Percentiles rank a stretch among this genome's conserved stretches.
phyloP scores from a whole-genome alignment of 75 land plant genomes.

The Azolla pinnata region DNA sequence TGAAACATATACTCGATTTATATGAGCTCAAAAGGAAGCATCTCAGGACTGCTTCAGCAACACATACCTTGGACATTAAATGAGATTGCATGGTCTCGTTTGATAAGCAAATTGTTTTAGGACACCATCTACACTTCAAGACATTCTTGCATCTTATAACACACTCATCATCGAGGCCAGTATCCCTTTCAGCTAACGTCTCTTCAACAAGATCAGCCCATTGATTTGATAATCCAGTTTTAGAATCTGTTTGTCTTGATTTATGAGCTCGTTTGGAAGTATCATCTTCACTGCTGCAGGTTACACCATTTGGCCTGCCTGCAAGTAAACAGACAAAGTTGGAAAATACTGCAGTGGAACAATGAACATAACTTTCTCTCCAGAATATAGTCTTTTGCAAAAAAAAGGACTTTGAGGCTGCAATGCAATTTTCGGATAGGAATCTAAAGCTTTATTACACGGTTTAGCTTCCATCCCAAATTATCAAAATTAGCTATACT shows the following conservation, averaged over 20 bases:
- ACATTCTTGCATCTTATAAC: slow-evolving; percentile 45
- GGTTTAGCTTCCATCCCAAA: no score
- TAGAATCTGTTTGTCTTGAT: neutral
- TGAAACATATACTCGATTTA: no score
- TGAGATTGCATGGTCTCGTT: slow-evolving; percentile 49
- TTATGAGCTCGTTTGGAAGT: neutral
- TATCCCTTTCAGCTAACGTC: slow-evolving; percentile 4
- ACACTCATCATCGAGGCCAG: slow-evolving; percentile 20
- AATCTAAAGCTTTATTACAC: no score
- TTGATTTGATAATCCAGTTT: slow-evolving; percentile 5
- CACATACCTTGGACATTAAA: slow-evolving; percentile 56
- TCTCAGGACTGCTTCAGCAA: neutral
- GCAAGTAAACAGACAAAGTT: no score
- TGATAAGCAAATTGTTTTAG: slow-evolving; percentile 48
- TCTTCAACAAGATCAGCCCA: slow-evolving; percentile 10
- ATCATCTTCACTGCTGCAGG: no score
- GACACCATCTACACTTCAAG: slow-evolving; percentile 62
- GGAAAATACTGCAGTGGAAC: no score
- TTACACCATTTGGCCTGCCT: no score
- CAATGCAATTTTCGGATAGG: no score
- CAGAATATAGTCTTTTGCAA: no score
- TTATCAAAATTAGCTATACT: no score
- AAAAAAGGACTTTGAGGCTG: no score
- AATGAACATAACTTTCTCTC: no score
- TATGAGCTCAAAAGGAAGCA: neutral